A percentile compares a stretch with the other conserved stretches of the same genome.
These are phyloP conservation scores for Yamadazyma sp. DNA, from an alignment of 1,139 yeast genomes.

Conservation along the genomic window DNA sequence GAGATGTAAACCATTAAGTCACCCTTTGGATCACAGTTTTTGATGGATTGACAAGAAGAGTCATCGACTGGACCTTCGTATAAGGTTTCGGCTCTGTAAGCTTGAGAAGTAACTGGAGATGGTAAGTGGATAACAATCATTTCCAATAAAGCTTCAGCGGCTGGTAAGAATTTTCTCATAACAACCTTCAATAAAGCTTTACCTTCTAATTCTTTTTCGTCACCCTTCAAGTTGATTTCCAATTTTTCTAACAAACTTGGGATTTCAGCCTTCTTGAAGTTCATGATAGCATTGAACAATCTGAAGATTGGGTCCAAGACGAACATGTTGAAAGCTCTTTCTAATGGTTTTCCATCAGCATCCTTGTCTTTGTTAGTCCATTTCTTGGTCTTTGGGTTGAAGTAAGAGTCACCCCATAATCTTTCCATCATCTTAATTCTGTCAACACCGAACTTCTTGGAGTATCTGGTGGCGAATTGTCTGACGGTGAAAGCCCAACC, in stretches of 20 bases:
- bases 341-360: slow-evolving; percentile 92
- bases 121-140: slow-evolving; percentile 99
- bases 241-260: slow-evolving; percentile 87
- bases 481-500: slow-evolving; percentile 99
- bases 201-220: slow-evolving; percentile 97
- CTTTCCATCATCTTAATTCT: slow-evolving; percentile 97
- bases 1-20: slow-evolving; percentile 99
- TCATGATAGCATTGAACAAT: slow-evolving; percentile 52
- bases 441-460: slow-evolving; percentile 99
- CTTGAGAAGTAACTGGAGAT: slow-evolving; percentile 99
- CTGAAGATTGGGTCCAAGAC: slow-evolving; percentile 98
- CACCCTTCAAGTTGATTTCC: slow-evolving; percentile 87
- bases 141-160: slow-evolving; percentile 99
- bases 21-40: slow-evolving; percentile 98
- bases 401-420: slow-evolving; percentile 99
- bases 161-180: slow-evolving; percentile 99
- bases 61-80: slow-evolving; percentile 99
- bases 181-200: slow-evolving; percentile 97
- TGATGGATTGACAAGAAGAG: slow-evolving; percentile 85
- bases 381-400: slow-evolving; percentile 99
- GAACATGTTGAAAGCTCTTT: slow-evolving; percentile 99
- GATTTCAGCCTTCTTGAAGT: slow-evolving; percentile 84
- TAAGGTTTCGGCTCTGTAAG: slow-evolving; percentile 98
- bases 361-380: slow-evolving; percentile 98
- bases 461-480: slow-evolving; percentile 97